phyloP scores from a whole-genome alignment of 75 land plant genomes.

The Larix kaempferi region DNA sequence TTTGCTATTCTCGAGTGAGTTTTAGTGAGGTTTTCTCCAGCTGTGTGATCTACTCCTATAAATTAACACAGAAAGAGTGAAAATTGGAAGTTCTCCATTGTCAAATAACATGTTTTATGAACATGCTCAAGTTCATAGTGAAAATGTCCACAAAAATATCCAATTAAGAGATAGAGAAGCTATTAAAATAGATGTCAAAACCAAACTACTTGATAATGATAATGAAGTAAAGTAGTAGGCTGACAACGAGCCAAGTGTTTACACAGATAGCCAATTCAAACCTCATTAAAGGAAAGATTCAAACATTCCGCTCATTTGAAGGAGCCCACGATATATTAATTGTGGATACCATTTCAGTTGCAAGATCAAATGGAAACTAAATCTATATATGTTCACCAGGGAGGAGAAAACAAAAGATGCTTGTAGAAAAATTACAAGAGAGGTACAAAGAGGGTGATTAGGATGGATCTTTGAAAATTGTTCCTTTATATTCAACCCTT shows the following conservation, averaged over 20 bases:
- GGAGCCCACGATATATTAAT: slow-evolving; percentile 59
- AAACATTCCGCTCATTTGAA: neutral
- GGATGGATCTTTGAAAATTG: no score
- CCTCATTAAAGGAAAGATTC: neutral
- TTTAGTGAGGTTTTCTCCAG: no score
- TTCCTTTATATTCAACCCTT: slow-evolving; percentile 12
- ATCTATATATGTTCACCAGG: slow-evolving; percentile 66
- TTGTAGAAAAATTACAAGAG: no score
- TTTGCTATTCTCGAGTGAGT: no score
- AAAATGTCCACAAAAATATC: neutral
- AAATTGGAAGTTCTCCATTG: no score
- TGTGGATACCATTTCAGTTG: slow-evolving; percentile 59
- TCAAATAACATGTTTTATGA: no score
- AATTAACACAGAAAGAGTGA: no score
- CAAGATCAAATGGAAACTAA: slow-evolving; percentile 13
- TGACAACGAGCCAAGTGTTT: neutral
- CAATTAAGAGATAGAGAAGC: neutral
- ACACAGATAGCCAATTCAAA: neutral
- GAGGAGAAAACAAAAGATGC: neutral
- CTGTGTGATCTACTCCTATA: no score
- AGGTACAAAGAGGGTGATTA: no score
- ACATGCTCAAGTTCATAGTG: neutral
- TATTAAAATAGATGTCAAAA: neutral
- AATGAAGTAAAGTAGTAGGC: neutral
- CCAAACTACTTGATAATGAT: neutral